Evolutionary conservation across 495 filamentous ascomycete genomes (phyloP).

Genomic region (Parachaetomium inaequale): DNA sequence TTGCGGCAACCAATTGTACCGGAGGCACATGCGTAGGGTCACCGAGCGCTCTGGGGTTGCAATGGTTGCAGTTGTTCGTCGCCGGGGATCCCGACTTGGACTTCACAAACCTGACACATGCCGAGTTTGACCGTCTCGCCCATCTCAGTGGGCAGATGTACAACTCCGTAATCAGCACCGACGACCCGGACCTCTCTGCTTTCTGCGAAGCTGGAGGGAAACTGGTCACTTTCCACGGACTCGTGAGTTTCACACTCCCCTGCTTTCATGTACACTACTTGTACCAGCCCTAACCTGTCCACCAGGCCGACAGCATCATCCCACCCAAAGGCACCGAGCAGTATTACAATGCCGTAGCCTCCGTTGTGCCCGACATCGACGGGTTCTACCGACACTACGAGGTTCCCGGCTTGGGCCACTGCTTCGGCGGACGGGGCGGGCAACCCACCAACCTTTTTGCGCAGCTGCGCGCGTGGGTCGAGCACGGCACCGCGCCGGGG

Average conservation of each 20-base stretch:
- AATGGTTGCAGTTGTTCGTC: conserved; percentile 24
- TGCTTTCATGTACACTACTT: no score
- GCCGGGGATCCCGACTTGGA: conserved; percentile 20
- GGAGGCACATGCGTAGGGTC: conserved; percentile 11
- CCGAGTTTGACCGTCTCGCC: conserved; percentile 29
- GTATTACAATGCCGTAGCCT: background rate
- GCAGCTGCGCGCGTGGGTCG: background rate
- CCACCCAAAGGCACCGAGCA: background rate
- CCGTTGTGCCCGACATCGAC: background rate
- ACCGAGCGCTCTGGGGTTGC: background rate
- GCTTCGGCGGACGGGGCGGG: no score
- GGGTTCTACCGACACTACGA: background rate
- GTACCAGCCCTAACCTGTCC: no score
- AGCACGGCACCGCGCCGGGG: background rate
- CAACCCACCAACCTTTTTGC: background rate
- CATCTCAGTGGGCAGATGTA: conserved; percentile 29
- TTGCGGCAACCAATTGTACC: conserved; percentile 27
- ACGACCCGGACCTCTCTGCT: conserved; percentile 34
- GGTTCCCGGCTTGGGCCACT: background rate
- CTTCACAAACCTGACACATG: conserved; percentile 18
- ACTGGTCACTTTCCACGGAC: conserved; percentile 45
- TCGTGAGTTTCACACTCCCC: conserved; percentile 26
- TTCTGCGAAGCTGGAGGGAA: conserved; percentile 36
- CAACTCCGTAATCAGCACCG: conserved; percentile 32
- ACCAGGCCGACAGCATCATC: background rate